These are phyloP conservation scores for Tolypocladium sp. DNA, from an alignment of 2,329 filamentous ascomycete species.

Conservation along the genomic window DNA sequence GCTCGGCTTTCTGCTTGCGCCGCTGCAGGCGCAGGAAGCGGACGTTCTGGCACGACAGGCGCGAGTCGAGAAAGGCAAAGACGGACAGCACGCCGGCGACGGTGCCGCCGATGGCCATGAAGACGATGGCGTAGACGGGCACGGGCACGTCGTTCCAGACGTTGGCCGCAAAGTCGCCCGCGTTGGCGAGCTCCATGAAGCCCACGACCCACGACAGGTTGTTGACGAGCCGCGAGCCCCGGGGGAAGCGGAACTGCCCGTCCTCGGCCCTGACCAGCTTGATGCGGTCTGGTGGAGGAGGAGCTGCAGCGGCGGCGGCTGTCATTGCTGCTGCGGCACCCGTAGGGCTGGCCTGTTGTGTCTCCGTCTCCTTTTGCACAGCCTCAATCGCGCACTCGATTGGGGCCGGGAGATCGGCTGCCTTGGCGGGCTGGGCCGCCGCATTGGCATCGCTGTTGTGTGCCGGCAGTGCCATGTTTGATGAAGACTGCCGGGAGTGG, in stretches of 20 bases:
- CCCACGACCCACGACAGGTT: constrained; percentile 28
- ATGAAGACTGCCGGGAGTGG: not conserved
- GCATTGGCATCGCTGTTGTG: not conserved
- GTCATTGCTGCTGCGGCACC: not conserved
- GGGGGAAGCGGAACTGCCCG: constrained; percentile 4
- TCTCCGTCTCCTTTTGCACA: not conserved
- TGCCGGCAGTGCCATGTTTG: not conserved
- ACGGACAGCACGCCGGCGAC: constrained; percentile 32
- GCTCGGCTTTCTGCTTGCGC: constrained; percentile 15
- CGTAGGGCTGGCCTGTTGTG: not conserved
- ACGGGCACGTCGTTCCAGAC: constrained; percentile 45
- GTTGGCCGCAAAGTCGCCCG: constrained; percentile 47
- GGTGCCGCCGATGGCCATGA: constrained; percentile 44
- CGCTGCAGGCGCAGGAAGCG: constrained; percentile 33
- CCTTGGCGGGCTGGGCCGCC: not conserved
- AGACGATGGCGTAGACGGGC: constrained; percentile 34
- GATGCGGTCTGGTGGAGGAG: not conserved
- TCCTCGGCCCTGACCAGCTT: constrained; percentile 5
- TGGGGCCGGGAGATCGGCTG: not conserved
- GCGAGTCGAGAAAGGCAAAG: constrained; percentile 36
- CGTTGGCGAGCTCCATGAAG: constrained; percentile 46
- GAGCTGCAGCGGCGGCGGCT: not conserved
- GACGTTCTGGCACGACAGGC: constrained; percentile 35
- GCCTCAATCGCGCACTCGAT: not conserved
- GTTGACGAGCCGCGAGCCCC: constrained; percentile 14